Evolutionary conservation across 1,284 basidiomycete genomes (phyloP).

Genomic region (Puccinia horiana): DNA sequence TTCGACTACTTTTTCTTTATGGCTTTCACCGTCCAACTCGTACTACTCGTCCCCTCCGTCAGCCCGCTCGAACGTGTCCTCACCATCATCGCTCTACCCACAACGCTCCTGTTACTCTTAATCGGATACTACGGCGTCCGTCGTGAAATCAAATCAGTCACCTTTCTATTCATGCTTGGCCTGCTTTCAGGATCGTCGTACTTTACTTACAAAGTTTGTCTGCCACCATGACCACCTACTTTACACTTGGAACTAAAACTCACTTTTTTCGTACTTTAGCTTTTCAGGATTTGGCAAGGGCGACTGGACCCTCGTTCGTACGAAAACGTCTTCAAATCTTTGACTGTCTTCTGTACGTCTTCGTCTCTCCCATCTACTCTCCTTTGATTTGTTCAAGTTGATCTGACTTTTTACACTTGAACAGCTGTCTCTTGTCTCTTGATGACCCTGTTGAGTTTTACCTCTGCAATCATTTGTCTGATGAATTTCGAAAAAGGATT

Average conservation of each 20-base stretch:
- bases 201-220: constrained; percentile 40
- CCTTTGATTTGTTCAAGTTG: not conserved
- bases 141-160: not conserved
- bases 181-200: constrained; percentile 18
- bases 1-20: constrained; percentile 47
- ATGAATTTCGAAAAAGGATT: constrained; percentile 39
- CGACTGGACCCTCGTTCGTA: not conserved
- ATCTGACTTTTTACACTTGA: not conserved
- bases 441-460: constrained; percentile 20
- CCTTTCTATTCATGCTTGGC: not conserved
- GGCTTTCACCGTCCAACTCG: constrained; percentile 37
- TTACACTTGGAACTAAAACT: not conserved
- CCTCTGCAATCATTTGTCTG: constrained; percentile 9
- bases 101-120: constrained; percentile 10
- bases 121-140: constrained; percentile 27
- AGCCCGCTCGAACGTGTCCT: constrained; percentile 13
- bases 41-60: constrained; percentile 33
- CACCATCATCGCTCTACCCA: constrained; percentile 33
- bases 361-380: not conserved
- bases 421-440: constrained; percentile 31
- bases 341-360: constrained; percentile 41
- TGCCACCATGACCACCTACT: not conserved
- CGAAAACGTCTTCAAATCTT: constrained; percentile 37
- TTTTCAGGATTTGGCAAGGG: constrained; percentile 42
- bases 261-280: not conserved